phyloP scores from a whole-genome alignment of 164 flowering plant species.

The Annona squamosa region DNA sequence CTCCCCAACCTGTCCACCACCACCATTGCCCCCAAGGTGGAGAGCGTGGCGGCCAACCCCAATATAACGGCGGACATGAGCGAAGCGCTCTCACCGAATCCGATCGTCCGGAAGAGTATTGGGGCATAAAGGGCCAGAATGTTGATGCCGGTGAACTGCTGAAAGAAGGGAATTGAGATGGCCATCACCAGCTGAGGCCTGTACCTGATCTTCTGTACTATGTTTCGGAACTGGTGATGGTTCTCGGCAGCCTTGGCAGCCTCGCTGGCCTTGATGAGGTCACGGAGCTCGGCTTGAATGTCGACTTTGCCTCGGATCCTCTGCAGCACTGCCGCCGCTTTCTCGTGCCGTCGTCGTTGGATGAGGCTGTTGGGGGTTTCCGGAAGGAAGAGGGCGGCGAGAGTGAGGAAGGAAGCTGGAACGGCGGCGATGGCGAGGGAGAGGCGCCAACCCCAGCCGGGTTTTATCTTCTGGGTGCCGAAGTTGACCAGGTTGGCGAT shows the following conservation, averaged over 20 bases:
- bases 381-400: conserved; percentile 25
- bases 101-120: conserved; percentile 18
- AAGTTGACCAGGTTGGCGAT: conserved; percentile 24
- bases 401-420: conserved; percentile 20
- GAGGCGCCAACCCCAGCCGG: conserved; percentile 28
- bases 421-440: conserved; percentile 25
- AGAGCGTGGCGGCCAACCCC: conserved; percentile 14
- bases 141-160: conserved; percentile 27
- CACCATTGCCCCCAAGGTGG: conserved; percentile 18
- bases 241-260: conserved; percentile 8
- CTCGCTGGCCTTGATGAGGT: conserved; percentile 21
- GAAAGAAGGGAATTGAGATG: conserved; percentile 24
- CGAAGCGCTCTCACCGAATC: conserved; percentile 25
- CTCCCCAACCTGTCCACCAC: conserved; percentile 20
- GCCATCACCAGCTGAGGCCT: conserved; percentile 27
- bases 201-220: conserved; percentile 8
- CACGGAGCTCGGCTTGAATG: conserved; percentile 47
- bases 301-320: conserved; percentile 47
- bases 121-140: conserved; percentile 28
- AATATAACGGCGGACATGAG: conserved; percentile 17
- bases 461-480: conserved; percentile 22
- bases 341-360: conserved; percentile 13
- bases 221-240: conserved; percentile 15
- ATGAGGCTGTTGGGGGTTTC: conserved; percentile 31
- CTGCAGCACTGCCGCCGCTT: conserved; percentile 16